Base-by-base conservation (phyloP, 768 basidiomycete genomes). In the Pilatotrama ljubarskyi region DNA sequence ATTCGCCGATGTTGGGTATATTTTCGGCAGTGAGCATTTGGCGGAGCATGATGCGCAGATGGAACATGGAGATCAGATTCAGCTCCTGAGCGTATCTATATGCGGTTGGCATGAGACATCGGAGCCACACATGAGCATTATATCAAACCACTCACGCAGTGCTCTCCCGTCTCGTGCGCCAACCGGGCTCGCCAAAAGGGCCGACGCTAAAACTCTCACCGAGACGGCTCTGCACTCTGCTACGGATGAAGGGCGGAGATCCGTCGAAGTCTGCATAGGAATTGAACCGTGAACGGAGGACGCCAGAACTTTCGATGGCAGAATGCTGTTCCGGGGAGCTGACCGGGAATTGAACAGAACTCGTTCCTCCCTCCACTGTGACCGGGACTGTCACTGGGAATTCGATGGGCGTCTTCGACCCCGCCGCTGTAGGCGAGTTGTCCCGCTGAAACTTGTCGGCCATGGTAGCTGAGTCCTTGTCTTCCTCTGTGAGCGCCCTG, bases 91-190 rank as follows among this genome's bases (percentile, higher is more conserved):
- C 85, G 72, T 90, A 91, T 57, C 93, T 94, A 63, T 40, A 59
- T 38, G 58, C 20, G 29, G 26, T 17, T 54, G 20, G 38, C 49
- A 55, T 51, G 37, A 56, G 22, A 50, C n/a, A 56, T 35, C 13
- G 37, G 35, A 41, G 3, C 20, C 26, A 35, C 24, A 10, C 25
- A 22, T 29, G 5, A 32, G 13, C 50, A 10, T 7, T 24, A 20
- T 35, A 37, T 17, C 8, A 42, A 26, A 10, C 5, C 5, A 79
- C 92, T 74, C 70, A 95, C 92, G 91, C 91, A 26, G 91, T 93
- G 65, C 93, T 94, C 73, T 95, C 93, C 49, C 91, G 81, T 66
- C 93, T 79, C 11, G 87, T 91, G 51, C 94, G 80, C 94, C 94
- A 96, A 5, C 88, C 90, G 32, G 86, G 79, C 65, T 93, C 91